These are phyloP conservation scores for Diddensiella santjacobensis DNA, from an alignment of 805 yeast species.

Conservation along the genomic window DNA sequence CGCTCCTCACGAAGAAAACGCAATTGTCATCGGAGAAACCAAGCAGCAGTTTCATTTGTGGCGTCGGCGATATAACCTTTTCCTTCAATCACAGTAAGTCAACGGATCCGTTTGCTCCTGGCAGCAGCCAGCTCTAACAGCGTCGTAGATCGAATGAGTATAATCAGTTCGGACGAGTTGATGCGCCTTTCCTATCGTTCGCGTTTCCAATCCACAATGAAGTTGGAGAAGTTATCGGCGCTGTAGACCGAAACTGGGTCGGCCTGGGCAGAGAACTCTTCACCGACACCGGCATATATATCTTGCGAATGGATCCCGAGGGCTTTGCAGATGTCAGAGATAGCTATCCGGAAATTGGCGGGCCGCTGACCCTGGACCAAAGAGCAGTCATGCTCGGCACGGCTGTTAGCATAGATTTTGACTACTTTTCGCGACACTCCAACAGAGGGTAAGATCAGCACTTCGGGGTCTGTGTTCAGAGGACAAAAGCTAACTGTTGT, in stretches of 20 bases:
- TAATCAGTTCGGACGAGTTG: slow-evolving; percentile 81
- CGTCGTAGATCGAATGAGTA: slow-evolving; percentile 39
- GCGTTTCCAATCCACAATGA: slow-evolving; percentile 74
- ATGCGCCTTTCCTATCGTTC: slow-evolving; percentile 82
- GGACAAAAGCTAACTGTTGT: no score
- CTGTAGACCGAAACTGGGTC: slow-evolving; percentile 91
- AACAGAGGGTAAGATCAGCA: slow-evolving; percentile 44
- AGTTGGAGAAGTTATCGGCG: slow-evolving; percentile 55
- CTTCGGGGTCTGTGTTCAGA: background rate
- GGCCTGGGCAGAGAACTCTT: slow-evolving; percentile 90
- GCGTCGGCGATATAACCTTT: slow-evolving; percentile 85
- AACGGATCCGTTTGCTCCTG: background rate
- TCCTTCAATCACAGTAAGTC: slow-evolving; percentile 34
- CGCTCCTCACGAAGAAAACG: slow-evolving; percentile 36
- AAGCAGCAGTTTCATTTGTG: slow-evolving; percentile 93
- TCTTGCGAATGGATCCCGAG: slow-evolving; percentile 72
- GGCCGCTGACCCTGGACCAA: slow-evolving; percentile 64
- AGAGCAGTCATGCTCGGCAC: slow-evolving; percentile 82
- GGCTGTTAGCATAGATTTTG: slow-evolving; percentile 91
- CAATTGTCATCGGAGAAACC: slow-evolving; percentile 69
- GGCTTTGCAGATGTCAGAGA: slow-evolving; percentile 57
- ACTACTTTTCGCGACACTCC: slow-evolving; percentile 93
- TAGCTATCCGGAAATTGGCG: slow-evolving; percentile 46
- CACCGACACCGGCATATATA: slow-evolving; percentile 92
- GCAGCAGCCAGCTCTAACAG: background rate